phyloP scores from a whole-genome alignment of 495 filamentous ascomycete species.

The Aspergillus asperescens region DNA sequence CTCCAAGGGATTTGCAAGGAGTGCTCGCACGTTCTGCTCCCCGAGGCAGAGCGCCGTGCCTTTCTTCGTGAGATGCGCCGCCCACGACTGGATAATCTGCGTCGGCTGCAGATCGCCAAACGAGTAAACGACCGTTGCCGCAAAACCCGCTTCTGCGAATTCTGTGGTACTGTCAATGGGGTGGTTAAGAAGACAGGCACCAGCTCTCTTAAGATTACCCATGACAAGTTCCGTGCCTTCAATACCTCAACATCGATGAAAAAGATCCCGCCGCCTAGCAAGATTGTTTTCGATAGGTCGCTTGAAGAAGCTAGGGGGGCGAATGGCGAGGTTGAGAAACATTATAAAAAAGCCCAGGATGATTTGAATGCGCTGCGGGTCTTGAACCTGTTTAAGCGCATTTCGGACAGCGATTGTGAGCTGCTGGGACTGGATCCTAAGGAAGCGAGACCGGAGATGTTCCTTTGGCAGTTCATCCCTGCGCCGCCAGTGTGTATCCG shows the following conservation, averaged over 20 bases:
- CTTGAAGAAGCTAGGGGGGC: conserved; percentile 69
- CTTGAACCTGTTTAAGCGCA: conserved; percentile 82
- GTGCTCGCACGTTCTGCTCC: conserved; percentile 64
- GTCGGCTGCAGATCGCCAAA: conserved; percentile 72
- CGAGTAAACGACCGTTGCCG: conserved; percentile 81
- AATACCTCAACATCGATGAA: conserved; percentile 79
- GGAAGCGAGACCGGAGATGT: conserved; percentile 91
- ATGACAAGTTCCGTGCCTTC: conserved; percentile 84
- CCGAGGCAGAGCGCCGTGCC: conserved; percentile 63
- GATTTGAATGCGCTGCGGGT: conserved; percentile 88
- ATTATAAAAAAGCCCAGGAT: conserved; percentile 84
- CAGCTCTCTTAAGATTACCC: conserved; percentile 80
- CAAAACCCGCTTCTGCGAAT: conserved; percentile 70
- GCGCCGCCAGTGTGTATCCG: conserved; percentile 90
- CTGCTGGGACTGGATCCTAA: conserved; percentile 80
- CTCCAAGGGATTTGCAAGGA: conserved; percentile 90
- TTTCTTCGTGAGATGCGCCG: conserved; percentile 73
- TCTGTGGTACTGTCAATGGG: conserved; percentile 77
- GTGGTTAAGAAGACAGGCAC: conserved; percentile 77
- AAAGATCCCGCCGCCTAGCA: conserved; percentile 73
- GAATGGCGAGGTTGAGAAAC: conserved; percentile 80
- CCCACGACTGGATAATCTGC: conserved; percentile 80
- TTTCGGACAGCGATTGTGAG: conserved; percentile 82
- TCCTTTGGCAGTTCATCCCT: conserved; percentile 94
- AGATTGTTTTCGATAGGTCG: conserved; percentile 76